Evolutionary conservation across 2,329 filamentous ascomycete species (phyloP).

Genomic region (Ceratocystis alfenasii): DNA sequence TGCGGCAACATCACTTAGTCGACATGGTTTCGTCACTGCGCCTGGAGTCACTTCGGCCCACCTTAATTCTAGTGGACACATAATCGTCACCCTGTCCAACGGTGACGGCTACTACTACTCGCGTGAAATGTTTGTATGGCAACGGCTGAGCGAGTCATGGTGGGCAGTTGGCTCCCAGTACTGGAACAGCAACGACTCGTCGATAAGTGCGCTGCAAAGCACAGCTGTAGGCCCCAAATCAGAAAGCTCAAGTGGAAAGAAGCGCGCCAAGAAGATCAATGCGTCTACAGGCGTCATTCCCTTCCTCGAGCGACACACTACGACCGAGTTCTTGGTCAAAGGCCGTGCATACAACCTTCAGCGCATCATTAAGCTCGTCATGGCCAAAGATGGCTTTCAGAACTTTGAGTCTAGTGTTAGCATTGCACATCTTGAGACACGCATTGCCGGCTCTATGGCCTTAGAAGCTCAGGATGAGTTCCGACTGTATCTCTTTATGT

Average conservation of each 20-base stretch:
- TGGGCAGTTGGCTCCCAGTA: constrained; percentile 97
- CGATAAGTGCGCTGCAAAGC: constrained; percentile 66
- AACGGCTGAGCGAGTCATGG: constrained; percentile 91
- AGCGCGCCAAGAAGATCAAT: constrained; percentile 40
- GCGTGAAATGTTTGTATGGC: constrained; percentile 76
- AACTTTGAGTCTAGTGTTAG: constrained; percentile 82
- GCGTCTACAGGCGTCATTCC: constrained; percentile 89
- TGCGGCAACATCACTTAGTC: constrained; percentile 65
- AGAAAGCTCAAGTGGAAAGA: constrained; percentile 32
- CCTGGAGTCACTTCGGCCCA: constrained; percentile 85
- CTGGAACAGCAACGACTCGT: constrained; percentile 95
- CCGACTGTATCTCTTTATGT: constrained; percentile 91
- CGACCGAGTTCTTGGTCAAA: constrained; percentile 79
- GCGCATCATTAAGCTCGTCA: constrained; percentile 75
- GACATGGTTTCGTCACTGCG: constrained; percentile 60
- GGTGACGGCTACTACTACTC: constrained; percentile 91
- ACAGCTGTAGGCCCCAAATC: constrained; percentile 49
- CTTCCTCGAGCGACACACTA: constrained; percentile 85
- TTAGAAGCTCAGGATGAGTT: constrained; percentile 86
- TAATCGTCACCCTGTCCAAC: constrained; percentile 84
- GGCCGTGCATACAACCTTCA: constrained; percentile 86
- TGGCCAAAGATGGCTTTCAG: constrained; percentile 84
- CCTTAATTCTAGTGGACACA: constrained; percentile 73
- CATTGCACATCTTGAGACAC: constrained; percentile 89
- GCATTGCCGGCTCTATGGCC: constrained; percentile 76